Base-by-base conservation (phyloP, 306 rosid species). In the Herpetospermum pedunculosum region DNA sequence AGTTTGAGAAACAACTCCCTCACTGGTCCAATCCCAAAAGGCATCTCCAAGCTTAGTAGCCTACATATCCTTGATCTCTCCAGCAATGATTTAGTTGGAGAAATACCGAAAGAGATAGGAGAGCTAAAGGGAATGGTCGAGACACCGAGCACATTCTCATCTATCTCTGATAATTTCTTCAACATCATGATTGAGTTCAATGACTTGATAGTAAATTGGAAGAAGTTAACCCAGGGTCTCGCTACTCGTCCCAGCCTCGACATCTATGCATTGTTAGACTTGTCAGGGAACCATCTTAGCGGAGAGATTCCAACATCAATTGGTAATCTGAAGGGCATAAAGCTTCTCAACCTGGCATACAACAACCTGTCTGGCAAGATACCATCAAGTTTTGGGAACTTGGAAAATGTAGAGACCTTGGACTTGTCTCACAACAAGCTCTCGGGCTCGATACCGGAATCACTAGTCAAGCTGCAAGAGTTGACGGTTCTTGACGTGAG, bases 391-490 rank as follows among this genome's bases (percentile, higher is more conserved):
- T 62, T 80, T 10, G 80, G 83, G 7, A 35, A 75, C 34, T 80
- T 80, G 16, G 74, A 80, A 26, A 59, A 28, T 1, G 12, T 80
- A n/a, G 79, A 80, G 79, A 80, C 76, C 65, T 54, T 80, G 71
- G 78, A 80, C 23, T 53, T 80, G 77, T 76, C 77, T 19, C 63
- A 62, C 70, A 80, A 80, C 78, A 43, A 28, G 44, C 83, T 80
- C 34, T 41, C 78, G 0, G 80, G 83, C 30, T 23, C 37, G 6
- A 76, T 80, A 12, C 83, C 83, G 9, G 52, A 65, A 64, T 49
- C 80, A 52, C 63, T 76, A 9, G 50, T 10, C 15, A 72, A 26
- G 11, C 55, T 43, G 8, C 57, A 25, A 21, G 55, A 76, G 40
- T 43, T 76, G 34, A 1, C 74, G 13, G 26, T 68, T 40, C 74